A percentile compares a stretch with the other conserved stretches of the same genome.
These are phyloP conservation scores for Cantharellus cinnabarinus DNA, from an alignment of 768 basidiomycete species.

Conservation along the genomic window DNA sequence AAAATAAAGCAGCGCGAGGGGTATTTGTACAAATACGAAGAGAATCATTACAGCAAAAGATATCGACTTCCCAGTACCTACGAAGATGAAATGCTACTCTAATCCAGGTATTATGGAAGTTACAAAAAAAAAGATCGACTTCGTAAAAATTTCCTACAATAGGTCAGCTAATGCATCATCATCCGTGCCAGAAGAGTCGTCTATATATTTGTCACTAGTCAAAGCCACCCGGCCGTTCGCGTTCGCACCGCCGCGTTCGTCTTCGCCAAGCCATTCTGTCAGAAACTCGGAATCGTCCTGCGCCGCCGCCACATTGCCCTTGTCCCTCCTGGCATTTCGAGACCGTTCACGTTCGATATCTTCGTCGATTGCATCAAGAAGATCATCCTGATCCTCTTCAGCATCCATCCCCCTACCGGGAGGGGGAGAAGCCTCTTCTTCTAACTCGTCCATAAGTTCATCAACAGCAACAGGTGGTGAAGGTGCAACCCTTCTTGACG, in stretches of 20 bases:
- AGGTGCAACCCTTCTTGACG: too few species aligned
- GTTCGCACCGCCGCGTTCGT: neutral
- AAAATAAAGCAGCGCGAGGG: too few species aligned
- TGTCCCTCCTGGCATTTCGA: neutral
- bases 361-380: neutral
- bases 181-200: too few species aligned
- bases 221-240: neutral
- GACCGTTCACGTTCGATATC: neutral
- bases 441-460: constrained; percentile 4
- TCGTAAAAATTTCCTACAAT: too few species aligned
- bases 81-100: too few species aligned
- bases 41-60: too few species aligned
- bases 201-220: neutral
- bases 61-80: too few species aligned
- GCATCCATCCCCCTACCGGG: neutral
- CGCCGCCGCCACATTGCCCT: too few species aligned
- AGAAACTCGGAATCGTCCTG: neutral
- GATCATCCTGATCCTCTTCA: neutral
- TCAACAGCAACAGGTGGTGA: too few species aligned
- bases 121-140: neutral
- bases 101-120: neutral
- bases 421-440: neutral
- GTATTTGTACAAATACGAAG: too few species aligned
- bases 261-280: neutral
- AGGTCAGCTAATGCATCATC: too few species aligned